Evolutionary conservation across 2,329 filamentous ascomycete species (phyloP), one percentile per base, ranked within the genome.

Genomic region (Drechslerella dactyloides): DNA sequence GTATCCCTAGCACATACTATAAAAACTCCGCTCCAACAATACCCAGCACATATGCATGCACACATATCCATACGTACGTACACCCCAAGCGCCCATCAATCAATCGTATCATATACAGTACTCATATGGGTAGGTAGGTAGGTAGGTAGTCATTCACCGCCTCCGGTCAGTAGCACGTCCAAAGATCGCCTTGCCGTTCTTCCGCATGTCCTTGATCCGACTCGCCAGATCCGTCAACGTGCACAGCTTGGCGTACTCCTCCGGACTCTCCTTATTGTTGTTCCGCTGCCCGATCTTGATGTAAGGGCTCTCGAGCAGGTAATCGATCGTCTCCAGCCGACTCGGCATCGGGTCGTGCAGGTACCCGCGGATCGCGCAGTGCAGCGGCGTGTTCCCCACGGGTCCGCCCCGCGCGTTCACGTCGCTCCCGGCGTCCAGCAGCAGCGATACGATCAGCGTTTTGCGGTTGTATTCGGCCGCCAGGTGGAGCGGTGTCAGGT

Each of bases 101-200:
- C n/a, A n/a, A n/a, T n/a, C n/a, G n/a, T n/a, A n/a, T n/a, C n/a
- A n/a, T n/a, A n/a, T n/a, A n/a, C n/a, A n/a, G n/a, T n/a, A n/a
- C n/a, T n/a, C n/a, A n/a, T n/a, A n/a, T n/a, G n/a, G n/a, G n/a
- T n/a, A n/a, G n/a, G n/a, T n/a, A n/a, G n/a, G n/a, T n/a, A n/a
- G n/a, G n/a, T n/a, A n/a, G n/a, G n/a, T n/a, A n/a, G n/a, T n/a
- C n/a, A n/a, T n/a, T n/a, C 15, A 46, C 5, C 19, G 42, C 13
- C 42, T 11, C 54, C 11, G 59, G 50, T 72, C 60, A 2, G 60
- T 65, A 37, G 53, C 63, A 40, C 68, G n/a, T 19, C 44, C 44
- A 27, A 72, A 72, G 4, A 72, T 72, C 40, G 68, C 68, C 44
- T 72, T 72, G 24, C 68, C 68, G 19, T 72, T 72, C 60, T 72